phyloP scores from a whole-genome alignment of 495 filamentous ascomycete genomes.

The Neurospora africana region DNA sequence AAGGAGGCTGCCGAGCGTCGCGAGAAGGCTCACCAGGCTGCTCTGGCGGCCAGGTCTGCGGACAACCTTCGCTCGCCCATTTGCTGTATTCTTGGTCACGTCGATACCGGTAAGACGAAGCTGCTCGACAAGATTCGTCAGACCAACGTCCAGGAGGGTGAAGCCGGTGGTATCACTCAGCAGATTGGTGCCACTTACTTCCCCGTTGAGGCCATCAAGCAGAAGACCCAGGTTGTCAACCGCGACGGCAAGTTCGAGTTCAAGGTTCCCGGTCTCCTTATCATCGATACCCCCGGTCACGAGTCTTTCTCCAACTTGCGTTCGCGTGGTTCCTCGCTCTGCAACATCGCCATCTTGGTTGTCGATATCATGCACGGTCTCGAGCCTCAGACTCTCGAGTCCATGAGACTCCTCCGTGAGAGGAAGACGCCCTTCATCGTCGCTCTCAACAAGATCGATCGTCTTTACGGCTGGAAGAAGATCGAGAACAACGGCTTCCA shows the following conservation, averaged over 20 bases:
- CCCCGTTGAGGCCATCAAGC: slow-evolving; percentile 82
- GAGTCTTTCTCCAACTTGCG: slow-evolving; percentile 99
- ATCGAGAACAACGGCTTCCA: slow-evolving; percentile 98
- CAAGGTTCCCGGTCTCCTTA: slow-evolving; percentile 92
- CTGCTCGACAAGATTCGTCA: slow-evolving; percentile 96
- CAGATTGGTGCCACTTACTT: slow-evolving; percentile 99
- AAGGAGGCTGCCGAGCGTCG: slow-evolving; percentile 84
- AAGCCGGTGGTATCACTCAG: slow-evolving; percentile 99
- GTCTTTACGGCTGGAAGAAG: slow-evolving; percentile 96
- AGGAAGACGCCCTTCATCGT: slow-evolving; percentile 97
- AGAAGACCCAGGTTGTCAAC: slow-evolving; percentile 92
- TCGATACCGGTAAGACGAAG: slow-evolving; percentile 99
- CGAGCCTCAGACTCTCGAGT: slow-evolving; percentile 95
- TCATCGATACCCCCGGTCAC: slow-evolving; percentile 99
- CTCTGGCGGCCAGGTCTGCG: slow-evolving; percentile 81
- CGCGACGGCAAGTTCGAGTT: slow-evolving; percentile 83
- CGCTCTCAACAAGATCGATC: slow-evolving; percentile 98
- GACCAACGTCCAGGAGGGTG: slow-evolving; percentile 97
- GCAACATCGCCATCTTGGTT: slow-evolving; percentile 98
- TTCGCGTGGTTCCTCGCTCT: slow-evolving; percentile 90
- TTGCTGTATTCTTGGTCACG: slow-evolving; percentile 98
- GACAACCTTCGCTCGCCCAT: slow-evolving; percentile 95
- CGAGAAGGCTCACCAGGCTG: slow-evolving; percentile 81
- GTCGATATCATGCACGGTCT: slow-evolving; percentile 99
- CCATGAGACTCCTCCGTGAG: slow-evolving; percentile 87